These are phyloP conservation scores for Kurtzmaniella quercitrusa DNA, from an alignment of 1,139 yeast genomes.

Conservation along the genomic window DNA sequence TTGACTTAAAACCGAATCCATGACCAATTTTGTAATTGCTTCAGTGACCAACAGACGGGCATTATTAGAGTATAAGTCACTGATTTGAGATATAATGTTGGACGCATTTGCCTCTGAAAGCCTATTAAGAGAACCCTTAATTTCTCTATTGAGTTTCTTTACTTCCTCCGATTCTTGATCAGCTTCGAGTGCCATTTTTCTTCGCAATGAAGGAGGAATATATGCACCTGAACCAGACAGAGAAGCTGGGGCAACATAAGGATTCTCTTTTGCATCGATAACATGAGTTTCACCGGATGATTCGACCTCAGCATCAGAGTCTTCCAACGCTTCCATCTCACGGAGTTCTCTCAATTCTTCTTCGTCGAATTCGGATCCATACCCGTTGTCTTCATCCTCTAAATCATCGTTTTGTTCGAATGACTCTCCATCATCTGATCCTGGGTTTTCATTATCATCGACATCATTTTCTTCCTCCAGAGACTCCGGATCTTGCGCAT, in stretches of 20 bases:
- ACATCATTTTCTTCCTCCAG: conserved; percentile 5
- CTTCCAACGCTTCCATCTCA: conserved; percentile 12
- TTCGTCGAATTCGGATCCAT: conserved; percentile 22
- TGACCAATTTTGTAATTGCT: conserved; percentile 55
- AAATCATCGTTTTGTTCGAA: conserved; percentile 13
- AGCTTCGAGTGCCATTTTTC: conserved; percentile 41
- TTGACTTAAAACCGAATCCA: conserved; percentile 66
- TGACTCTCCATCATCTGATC: conserved; percentile 18
- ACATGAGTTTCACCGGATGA: conserved; percentile 24
- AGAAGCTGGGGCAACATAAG: conserved; percentile 72
- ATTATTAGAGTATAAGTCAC: conserved; percentile 54
- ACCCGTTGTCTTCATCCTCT: conserved; percentile 17
- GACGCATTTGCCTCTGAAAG: conserved; percentile 81
- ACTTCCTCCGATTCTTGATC: conserved; percentile 43
- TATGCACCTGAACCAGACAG: conserved; percentile 39
- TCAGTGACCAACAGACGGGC: conserved; percentile 79
- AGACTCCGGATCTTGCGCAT: no score
- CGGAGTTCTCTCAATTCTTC: conserved; percentile 43
- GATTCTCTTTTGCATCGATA: conserved; percentile 56
- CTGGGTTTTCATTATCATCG: conserved; percentile 20
- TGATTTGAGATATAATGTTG: conserved; percentile 66
- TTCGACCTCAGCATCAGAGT: conserved; percentile 18
- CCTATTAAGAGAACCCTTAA: conserved; percentile 81
- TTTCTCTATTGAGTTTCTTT: conserved; percentile 48
- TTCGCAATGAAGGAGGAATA: conserved; percentile 81